Base-by-base conservation (phyloP, 768 basidiomycete species). In the Boletus edulis region DNA sequence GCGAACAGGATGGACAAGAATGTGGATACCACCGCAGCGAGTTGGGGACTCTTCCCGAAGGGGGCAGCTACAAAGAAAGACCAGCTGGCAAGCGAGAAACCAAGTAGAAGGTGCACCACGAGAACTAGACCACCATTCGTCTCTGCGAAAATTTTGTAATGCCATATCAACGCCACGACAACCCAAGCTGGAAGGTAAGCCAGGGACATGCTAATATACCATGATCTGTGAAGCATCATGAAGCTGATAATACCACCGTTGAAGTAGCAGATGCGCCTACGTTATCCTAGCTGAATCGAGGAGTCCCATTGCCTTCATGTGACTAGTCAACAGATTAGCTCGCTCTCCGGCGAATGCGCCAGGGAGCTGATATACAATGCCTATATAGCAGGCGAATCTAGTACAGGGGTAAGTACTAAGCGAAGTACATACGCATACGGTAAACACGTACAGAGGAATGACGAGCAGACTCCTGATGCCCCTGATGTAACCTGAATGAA, bases 251-350 rank as follows among this genome's bases (percentile, higher is more conserved):
- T 31, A 27, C 1, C 2, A 11, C 15, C 13, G 1, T 31, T 9
- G 17, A 1, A 38, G 31, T 14, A 11, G 34, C 41, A 39, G 22
- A 29, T 7, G 20, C 12, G 64, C 81, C 15, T 63, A 82, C 80
- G 83, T 55, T 46, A 88, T 80, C 37, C 87, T 78, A 13, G 89
- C 87, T 0, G 82, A 82, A 62, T 90, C 87, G 8, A 80, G 69
- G 14, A 91, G 75, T 9, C 90, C 90, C 90, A 92, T 91, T 3
- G 82, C 87, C 63, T 86, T 85, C 77, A 91, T 81, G 63, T 91
- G 87, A 9, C 81, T 72, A 0, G 90, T 89, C 32, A 91, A 67
- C 15, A 80, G 69, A 50, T 74, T 77, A 0, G 89, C 84, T 40
- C 88, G 77, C 67, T 92, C 90, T 6, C 76, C 77, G 13, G 84